Evolutionary conservation across 768 basidiomycete genomes (phyloP), one percentile per base, ranked within the genome.

Genomic region (Auriscalpium vulgare): DNA sequence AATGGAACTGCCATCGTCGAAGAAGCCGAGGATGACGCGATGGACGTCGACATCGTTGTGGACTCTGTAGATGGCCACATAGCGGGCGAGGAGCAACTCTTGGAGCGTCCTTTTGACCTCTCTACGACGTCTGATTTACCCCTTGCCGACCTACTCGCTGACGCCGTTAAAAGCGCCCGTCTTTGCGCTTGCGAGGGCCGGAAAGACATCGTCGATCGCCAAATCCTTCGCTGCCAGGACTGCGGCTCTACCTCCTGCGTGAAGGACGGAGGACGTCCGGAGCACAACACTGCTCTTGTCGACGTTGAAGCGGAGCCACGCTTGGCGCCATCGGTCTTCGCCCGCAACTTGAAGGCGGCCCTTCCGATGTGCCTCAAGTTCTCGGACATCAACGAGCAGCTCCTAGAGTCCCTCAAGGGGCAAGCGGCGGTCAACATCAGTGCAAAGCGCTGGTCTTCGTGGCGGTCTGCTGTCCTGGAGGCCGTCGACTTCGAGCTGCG

Each of bases 161-260:
- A 80, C 19, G 93, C 94, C 0, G 69, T 80, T 55, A 75, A 76
- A 57, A 93, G 88, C 60, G 77, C 83, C 14, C 82, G 95, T 29
- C 81, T 93, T 34, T 97, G 95, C 66, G 72, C 79, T n/a, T 97
- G 95, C 66, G 95, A 97, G 71, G 95, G 94, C 3, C 87, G 90
- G 10, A 77, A 82, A 38, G 86, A 81, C 58, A 84, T 93, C 64
- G 87, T 91, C 1, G 78, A 76, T 10, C 76, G 83, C 37, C 75
- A 77, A 37, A 72, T 95, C 40, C 78, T 80, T 38, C 79, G 77
- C 10, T 97, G 95, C 68, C 58, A 65, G 13, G 88, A 91, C 57
- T 97, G 95, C 65, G 81, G 79, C 7, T 80, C 82, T 9, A 81
- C 90, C 13, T 85, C 87, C 37, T 97, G 95, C 73, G 78, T 79